Evolutionary conservation across 148 eudicot species (phyloP).

Genomic region (Suaeda aralocaspica): DNA sequence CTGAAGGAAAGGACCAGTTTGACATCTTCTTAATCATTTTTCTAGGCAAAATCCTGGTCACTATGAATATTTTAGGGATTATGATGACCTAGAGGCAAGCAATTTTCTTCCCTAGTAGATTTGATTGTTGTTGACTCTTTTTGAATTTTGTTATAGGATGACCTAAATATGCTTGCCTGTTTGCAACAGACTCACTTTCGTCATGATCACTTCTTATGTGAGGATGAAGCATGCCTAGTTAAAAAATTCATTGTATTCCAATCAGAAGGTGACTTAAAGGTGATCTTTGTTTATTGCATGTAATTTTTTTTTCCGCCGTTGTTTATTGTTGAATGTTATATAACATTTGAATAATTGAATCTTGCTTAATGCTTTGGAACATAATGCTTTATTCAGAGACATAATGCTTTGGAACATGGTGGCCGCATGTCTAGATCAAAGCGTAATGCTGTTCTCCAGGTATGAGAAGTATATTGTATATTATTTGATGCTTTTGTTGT

Average conservation of each 20-base stretch:
- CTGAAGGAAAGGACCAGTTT: background rate
- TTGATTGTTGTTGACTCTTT: background rate
- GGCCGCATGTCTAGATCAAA: slow-evolving; percentile 94
- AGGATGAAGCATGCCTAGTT: slow-evolving; percentile 82
- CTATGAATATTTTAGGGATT: slow-evolving; percentile 77
- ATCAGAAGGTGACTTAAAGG: slow-evolving; percentile 86
- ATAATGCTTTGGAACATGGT: slow-evolving; percentile 90
- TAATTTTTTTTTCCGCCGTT: background rate
- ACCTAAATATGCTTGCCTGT: background rate
- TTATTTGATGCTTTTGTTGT: background rate
- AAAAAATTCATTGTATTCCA: slow-evolving; percentile 76
- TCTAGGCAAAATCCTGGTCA: slow-evolving; percentile 93
- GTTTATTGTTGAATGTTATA: background rate
- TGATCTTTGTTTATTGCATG: slow-evolving; percentile 21
- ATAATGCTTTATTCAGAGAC: slow-evolving; percentile 55
- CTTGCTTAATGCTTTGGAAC: slow-evolving; percentile 7
- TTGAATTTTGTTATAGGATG: background rate
- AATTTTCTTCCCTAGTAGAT: slow-evolving; percentile 1
- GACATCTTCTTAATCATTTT: slow-evolving; percentile 4
- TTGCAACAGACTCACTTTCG: slow-evolving; percentile 70
- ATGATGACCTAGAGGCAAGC: slow-evolving; percentile 92
- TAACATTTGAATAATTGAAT: background rate
- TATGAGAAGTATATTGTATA: slow-evolving; percentile 7
- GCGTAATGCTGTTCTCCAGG: slow-evolving; percentile 94
- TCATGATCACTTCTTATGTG: slow-evolving; percentile 73